Conservation (phyloP, 192 early-diverging fungal species). For the Umbelopsis vinacea region DNA sequence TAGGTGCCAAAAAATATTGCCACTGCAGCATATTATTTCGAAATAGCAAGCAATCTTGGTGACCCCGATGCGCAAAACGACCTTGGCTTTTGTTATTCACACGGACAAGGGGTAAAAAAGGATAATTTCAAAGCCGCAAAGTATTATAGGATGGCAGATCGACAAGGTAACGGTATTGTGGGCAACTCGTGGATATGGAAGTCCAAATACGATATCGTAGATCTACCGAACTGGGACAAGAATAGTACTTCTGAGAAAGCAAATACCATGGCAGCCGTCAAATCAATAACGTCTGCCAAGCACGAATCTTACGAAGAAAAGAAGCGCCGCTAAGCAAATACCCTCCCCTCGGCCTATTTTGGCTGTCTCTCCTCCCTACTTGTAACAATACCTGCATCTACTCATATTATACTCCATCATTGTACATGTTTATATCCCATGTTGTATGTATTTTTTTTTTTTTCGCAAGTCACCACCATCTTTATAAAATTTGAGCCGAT, state of each 20-base stretch:
- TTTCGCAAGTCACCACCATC: not conserved
- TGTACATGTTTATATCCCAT: not conserved
- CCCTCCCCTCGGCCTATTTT: not conserved
- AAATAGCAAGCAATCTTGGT: slow-evolving; percentile 78
- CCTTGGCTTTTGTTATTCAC: slow-evolving; percentile 72
- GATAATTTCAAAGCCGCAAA: slow-evolving; percentile 74
- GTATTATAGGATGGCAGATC: slow-evolving; percentile 73
- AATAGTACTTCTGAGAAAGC: not conserved
- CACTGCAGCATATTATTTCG: slow-evolving; percentile 80
- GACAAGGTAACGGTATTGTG: slow-evolving; percentile 66
- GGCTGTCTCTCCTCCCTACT: not conserved
- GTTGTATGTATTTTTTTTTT: not conserved
- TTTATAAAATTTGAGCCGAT: not conserved
- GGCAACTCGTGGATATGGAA: slow-evolving; percentile 88
- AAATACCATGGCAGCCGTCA: slow-evolving; percentile 22
- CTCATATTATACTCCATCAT: not conserved
- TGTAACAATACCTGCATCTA: not conserved
- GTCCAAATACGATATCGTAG: slow-evolving; percentile 65
- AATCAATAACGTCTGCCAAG: not conserved
- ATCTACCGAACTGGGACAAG: slow-evolving; percentile 24
- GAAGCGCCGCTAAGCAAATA: not conserved
- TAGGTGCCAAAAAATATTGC: slow-evolving; percentile 63
- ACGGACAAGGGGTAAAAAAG: slow-evolving; percentile 78
- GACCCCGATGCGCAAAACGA: slow-evolving; percentile 81
- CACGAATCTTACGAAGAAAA: not conserved